Base-by-base conservation (phyloP, 371 early-diverging fungal species). In the Batrachochytrium dendrobatidis region DNA sequence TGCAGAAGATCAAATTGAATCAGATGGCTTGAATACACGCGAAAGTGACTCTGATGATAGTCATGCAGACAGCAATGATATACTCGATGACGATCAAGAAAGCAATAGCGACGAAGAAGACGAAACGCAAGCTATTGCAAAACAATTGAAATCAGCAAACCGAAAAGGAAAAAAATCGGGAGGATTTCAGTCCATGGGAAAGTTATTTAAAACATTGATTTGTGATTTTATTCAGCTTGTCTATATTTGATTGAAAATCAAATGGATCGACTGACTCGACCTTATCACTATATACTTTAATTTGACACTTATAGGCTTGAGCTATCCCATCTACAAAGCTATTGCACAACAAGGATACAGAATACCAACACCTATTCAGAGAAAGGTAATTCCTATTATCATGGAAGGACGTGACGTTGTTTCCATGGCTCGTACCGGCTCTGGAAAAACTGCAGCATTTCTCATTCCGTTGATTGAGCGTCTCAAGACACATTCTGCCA, bases 371-470 rank as follows among this genome's bases (percentile, higher is more conserved):
- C 99, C 99, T 0, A 97, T 99, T 66, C 99, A 99, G 74, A 86
- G 99, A 62, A 94, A 92, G 70, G 81, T 89, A 43, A 94, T 99
- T 55, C 99, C 96, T 20, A 69, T 89, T 53, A 83, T 95, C 43
- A 74, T 96, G 69, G 82, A 90, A 58, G 92, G 94, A 25, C 73
- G 86, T 20, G 99, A 98, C 76, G 87, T 99, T 0, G 91, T 99
- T 1, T 99, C 90, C 59, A 94, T 98, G 91, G 98, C 99, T 5
- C 83, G 95, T 35, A 99, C 99, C 0, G 99, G 99, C 66, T 92
- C 93, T 34, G 99, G 99, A 50, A 99, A 99, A 69, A 98, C 98
- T 0, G 93, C 99, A 1, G 94, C 99, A 0, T 99, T 97, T 73
- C 62, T 95, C 61, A 89, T 99, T 55, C 99, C 99, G 2, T 81